These are phyloP conservation scores for Aplosporella prunicola DNA, from an alignment of 2,329 filamentous ascomycete genomes.

Conservation along the genomic window DNA sequence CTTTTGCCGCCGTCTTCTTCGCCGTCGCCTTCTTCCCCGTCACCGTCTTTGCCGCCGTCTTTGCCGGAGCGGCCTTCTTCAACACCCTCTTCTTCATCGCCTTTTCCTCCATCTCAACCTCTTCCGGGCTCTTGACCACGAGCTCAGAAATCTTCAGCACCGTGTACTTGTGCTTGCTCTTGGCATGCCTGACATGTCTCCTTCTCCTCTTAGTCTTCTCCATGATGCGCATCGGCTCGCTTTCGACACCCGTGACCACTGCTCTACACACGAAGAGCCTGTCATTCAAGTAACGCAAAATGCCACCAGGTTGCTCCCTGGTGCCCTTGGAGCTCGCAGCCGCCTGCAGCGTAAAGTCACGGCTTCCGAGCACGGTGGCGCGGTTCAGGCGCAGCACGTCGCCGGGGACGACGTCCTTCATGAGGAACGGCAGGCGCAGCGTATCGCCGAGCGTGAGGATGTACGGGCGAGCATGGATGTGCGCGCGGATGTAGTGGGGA, in stretches of 20 bases:
- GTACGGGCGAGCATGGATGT: constrained; percentile 72
- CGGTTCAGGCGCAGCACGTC: constrained; percentile 83
- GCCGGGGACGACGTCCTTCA: constrained; percentile 51
- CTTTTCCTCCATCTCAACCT: constrained; percentile 36
- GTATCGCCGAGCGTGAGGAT: constrained; percentile 55
- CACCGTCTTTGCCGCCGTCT: no score
- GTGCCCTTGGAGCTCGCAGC: constrained; percentile 23
- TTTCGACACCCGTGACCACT: constrained; percentile 74
- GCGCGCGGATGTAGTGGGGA: constrained; percentile 66
- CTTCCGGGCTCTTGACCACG: constrained; percentile 51
- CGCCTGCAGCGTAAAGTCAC: constrained; percentile 78
- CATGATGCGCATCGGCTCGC: constrained; percentile 48
- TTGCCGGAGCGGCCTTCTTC: no score
- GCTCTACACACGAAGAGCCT: constrained; percentile 76
- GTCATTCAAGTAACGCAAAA: constrained; percentile 62
- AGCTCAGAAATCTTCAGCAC: constrained; percentile 77
- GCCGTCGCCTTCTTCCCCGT: no score
- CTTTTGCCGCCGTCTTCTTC: no score
- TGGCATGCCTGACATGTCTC: constrained; percentile 59
- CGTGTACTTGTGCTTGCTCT: constrained; percentile 87
- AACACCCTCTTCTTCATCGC: background rate
- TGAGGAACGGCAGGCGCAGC: constrained; percentile 41
- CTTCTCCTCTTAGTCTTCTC: constrained; percentile 57
- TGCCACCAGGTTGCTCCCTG: constrained; percentile 21
- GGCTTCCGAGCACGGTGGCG: constrained; percentile 69